Conservation (phyloP, 257 asterid species). For the Solanum peruvianum region DNA sequence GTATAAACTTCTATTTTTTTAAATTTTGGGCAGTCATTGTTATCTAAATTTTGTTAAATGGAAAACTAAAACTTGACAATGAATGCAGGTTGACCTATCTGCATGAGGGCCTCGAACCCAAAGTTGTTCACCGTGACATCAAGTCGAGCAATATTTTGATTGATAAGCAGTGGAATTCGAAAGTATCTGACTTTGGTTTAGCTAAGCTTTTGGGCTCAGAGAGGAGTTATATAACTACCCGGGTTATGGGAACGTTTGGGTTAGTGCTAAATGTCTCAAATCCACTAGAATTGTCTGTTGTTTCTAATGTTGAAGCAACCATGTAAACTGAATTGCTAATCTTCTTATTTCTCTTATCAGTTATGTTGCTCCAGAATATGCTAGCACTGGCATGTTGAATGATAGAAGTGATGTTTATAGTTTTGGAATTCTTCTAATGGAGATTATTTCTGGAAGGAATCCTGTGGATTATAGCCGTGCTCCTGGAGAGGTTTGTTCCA, state of each 20-base stretch:
- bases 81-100: conserved; percentile 14
- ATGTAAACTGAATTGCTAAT: not conserved
- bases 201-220: conserved; percentile 21
- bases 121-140: conserved; percentile 24
- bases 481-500: conserved; percentile 15
- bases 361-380: conserved; percentile 30
- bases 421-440: conserved; percentile 17
- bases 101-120: conserved; percentile 27
- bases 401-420: conserved; percentile 24
- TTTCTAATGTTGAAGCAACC: not conserved
- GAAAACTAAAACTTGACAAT: not conserved
- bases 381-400: conserved; percentile 20
- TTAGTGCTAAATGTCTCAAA: not conserved
- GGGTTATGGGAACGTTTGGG: conserved; percentile 29
- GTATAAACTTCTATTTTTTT: not conserved
- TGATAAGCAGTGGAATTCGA: conserved; percentile 16
- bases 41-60: not conserved
- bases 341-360: conserved; percentile 2
- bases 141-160: conserved; percentile 24
- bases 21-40: not conserved
- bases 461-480: conserved; percentile 22
- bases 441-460: conserved; percentile 18
- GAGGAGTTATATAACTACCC: conserved; percentile 18
- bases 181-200: conserved; percentile 23
- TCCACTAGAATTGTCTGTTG: not conserved